Conservation (phyloP, 345 rosid genomes). For the Hibiscus trionum region DNA sequence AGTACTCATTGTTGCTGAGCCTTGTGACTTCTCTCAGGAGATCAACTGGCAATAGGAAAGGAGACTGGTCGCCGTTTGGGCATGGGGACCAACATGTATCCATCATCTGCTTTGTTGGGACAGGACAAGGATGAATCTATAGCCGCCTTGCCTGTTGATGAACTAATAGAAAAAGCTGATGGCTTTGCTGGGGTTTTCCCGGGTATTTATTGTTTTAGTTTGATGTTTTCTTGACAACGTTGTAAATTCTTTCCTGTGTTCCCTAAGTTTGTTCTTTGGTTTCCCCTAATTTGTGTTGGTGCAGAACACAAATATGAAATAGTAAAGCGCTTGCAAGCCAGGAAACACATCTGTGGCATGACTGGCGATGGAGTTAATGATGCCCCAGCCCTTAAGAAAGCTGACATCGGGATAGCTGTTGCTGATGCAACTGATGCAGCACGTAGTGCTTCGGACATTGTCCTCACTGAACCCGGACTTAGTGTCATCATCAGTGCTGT, state of each 20-base stretch:
- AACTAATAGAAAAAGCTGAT: constrained; percentile 95
- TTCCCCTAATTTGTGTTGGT: constrained; percentile 1
- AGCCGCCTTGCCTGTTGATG: constrained; percentile 84
- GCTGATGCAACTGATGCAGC: constrained; percentile 99
- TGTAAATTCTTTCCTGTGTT: neutral
- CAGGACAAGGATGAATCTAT: constrained; percentile 94
- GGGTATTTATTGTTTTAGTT: constrained; percentile 35
- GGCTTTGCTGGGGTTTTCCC: constrained; percentile 99
- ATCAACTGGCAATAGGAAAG: constrained; percentile 95
- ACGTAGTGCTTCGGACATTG: constrained; percentile 95
- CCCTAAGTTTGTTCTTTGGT: neutral
- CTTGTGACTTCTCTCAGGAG: constrained; percentile 42
- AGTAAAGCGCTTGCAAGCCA: constrained; percentile 89
- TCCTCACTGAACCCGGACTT: constrained; percentile 94
- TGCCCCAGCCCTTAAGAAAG: constrained; percentile 98
- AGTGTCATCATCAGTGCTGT: constrained; percentile 99
- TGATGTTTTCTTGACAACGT: neutral
- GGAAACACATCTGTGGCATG: constrained; percentile 98
- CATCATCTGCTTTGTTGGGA: constrained; percentile 91
- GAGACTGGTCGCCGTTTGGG: constrained; percentile 98
- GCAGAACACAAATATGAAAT: constrained; percentile 98
- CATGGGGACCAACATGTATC: constrained; percentile 99
- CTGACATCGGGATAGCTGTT: constrained; percentile 98
- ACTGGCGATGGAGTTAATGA: constrained; percentile 99
- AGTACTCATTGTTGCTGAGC: constrained; percentile 7